Conservation (phyloP, 371 early-diverging fungal genomes). For the Apophysomyces trapeziformis region DNA sequence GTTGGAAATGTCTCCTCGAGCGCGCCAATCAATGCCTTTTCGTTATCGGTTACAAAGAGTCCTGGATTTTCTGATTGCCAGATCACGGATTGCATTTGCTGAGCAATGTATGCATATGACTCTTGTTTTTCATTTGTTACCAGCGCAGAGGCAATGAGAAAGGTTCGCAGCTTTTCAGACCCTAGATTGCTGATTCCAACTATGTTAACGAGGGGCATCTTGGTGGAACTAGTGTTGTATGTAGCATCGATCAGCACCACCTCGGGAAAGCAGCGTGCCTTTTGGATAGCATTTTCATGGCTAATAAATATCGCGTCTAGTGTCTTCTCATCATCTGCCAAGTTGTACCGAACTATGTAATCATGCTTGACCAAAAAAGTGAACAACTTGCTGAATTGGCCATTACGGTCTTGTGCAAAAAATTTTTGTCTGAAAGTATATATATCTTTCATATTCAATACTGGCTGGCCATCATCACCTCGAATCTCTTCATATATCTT, state of each 20-base stretch:
- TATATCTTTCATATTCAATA: background rate
- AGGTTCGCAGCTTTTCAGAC: background rate
- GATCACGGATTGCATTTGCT: background rate
- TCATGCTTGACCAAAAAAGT: background rate
- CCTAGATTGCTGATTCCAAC: slow-evolving; percentile 15
- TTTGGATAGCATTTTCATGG: background rate
- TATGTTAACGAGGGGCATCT: slow-evolving; percentile 51
- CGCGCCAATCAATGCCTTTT: background rate
- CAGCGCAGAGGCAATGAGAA: slow-evolving; percentile 3
- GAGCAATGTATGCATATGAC: background rate
- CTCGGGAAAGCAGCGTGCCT: slow-evolving; percentile 5
- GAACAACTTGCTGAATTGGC: background rate
- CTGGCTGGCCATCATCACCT: background rate
- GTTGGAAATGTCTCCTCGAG: background rate
- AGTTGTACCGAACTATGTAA: background rate
- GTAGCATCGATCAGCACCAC: slow-evolving; percentile 47
- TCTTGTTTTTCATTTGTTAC: background rate
- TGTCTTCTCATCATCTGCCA: background rate
- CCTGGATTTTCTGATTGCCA: background rate
- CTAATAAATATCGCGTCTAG: background rate
- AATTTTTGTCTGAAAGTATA: background rate
- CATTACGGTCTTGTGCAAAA: background rate
- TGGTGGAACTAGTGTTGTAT: slow-evolving; percentile 43
- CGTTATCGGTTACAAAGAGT: slow-evolving; percentile 11
- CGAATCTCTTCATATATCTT: slow-evolving; percentile 3